Percentiles rank a stretch among this genome's conserved stretches.
Conservation (phyloP, 1,139 yeast genomes). For the Protomyces inouyei region DNA sequence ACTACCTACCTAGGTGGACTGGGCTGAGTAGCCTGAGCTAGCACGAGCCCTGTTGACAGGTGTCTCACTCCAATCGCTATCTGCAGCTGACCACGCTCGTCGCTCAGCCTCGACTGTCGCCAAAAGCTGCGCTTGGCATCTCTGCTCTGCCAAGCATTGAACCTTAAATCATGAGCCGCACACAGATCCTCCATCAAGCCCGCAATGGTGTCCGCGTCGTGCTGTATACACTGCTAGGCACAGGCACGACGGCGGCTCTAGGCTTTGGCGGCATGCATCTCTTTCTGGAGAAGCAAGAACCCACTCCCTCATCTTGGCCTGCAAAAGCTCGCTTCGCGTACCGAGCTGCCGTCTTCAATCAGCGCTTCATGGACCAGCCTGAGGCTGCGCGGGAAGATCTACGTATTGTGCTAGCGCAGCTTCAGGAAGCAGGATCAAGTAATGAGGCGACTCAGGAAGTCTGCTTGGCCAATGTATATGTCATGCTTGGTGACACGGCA, state of each 20-base stretch:
- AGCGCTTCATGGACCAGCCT: slow-evolving; percentile 9
- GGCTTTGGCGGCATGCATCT: slow-evolving; percentile 18
- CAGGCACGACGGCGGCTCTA: slow-evolving; percentile 8
- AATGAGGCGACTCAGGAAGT: neutral
- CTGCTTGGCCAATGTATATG: neutral
- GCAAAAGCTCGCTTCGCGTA: slow-evolving; percentile 6
- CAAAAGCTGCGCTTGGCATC: too few relatives aligned
- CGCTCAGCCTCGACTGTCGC: too few relatives aligned
- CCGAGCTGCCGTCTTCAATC: slow-evolving; percentile 22
- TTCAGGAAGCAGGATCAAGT: neutral
- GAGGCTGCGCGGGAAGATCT: slow-evolving; percentile 3
- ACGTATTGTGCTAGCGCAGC: neutral
- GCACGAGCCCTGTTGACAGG: too few relatives aligned
- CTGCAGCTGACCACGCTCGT: too few relatives aligned
- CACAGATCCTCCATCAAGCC: slow-evolving; percentile 1
- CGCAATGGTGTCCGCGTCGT: slow-evolving; percentile 20
- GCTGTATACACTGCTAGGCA: slow-evolving; percentile 4
- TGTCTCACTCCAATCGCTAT: too few relatives aligned
- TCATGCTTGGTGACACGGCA: slow-evolving; percentile 12
- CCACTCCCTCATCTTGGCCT: slow-evolving; percentile 22
- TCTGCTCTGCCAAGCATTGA: too few relatives aligned
- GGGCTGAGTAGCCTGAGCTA: too few relatives aligned
- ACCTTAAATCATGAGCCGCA: slow-evolving; percentile 5
- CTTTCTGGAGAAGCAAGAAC: slow-evolving; percentile 8
- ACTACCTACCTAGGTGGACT: too few relatives aligned